Percentiles rank a stretch among this genome's conserved stretches.
Evolutionary conservation across 2,329 filamentous ascomycete species (phyloP).

Genomic region (Penicillium oxalicum): DNA sequence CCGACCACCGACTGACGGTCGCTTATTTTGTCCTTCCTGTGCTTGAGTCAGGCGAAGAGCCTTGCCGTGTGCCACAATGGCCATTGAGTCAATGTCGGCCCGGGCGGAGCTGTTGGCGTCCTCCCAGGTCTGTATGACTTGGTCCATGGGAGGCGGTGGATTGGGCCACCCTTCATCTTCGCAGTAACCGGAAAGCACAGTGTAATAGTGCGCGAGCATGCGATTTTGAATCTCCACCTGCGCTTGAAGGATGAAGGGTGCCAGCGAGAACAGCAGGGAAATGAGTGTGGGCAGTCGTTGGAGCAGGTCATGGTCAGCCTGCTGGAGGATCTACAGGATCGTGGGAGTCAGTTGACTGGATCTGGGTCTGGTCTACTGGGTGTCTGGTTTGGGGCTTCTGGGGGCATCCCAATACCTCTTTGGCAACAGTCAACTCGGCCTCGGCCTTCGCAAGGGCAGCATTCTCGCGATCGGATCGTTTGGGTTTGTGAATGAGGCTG

Average conservation of each 20-base stretch:
- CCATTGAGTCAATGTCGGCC: conserved; percentile 60
- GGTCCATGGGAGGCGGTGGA: conserved; percentile 65
- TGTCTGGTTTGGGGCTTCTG: no score
- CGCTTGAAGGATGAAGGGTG: conserved; percentile 63
- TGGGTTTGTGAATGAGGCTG: conserved; percentile 63
- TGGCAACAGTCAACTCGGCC: conserved; percentile 59
- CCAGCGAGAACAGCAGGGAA: conserved; percentile 63
- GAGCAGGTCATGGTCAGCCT: conserved; percentile 68
- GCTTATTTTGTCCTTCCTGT: conserved; percentile 10
- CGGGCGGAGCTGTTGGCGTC: conserved; percentile 57
- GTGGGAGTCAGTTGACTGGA: no score
- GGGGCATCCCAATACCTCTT: conserved; percentile 46
- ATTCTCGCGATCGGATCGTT: conserved; percentile 68
- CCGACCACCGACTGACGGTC: conserved; percentile 39
- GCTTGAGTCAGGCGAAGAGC: conserved; percentile 54
- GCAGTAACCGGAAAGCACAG: conserved; percentile 67
- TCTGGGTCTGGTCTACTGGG: no score
- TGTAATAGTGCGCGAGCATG: conserved; percentile 72
- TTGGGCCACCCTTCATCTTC: conserved; percentile 63
- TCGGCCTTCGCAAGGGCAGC: conserved; percentile 64
- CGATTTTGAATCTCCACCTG: conserved; percentile 74
- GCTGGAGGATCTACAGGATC: conserved; percentile 58
- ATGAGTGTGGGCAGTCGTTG: conserved; percentile 66
- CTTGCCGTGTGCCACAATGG: conserved; percentile 61
- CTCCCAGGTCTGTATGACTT: conserved; percentile 63